Percentiles rank a stretch among this genome's conserved stretches.
Conservation (phyloP, 345 rosid species). For the Arabidopsis thaliana region TAIR10.1 NC_003076.8:15062501-15063000, state of each 20-base stretch:
- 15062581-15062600: no score
- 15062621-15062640: no score
- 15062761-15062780: not conserved
- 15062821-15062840: conserved; percentile 45
- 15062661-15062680: no score
- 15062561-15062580: no score
- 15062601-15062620: no score
- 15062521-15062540: no score
- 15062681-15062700: no score
- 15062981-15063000: conserved; percentile 51
- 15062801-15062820: not conserved
- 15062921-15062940: conserved; percentile 52
- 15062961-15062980: conserved; percentile 40
- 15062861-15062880: conserved; percentile 61
- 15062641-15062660: no score
- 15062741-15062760: not conserved
- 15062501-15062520: no score
- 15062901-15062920: conserved; percentile 66
- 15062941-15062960: conserved; percentile 2
- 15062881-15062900: conserved; percentile 63
- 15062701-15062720: no score
- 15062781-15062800: not conserved
- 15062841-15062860: conserved; percentile 60
- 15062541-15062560: no score
- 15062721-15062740: not conserved